phyloP scores from a whole-genome alignment of 768 basidiomycete genomes.

The Trametes punicea region DNA sequence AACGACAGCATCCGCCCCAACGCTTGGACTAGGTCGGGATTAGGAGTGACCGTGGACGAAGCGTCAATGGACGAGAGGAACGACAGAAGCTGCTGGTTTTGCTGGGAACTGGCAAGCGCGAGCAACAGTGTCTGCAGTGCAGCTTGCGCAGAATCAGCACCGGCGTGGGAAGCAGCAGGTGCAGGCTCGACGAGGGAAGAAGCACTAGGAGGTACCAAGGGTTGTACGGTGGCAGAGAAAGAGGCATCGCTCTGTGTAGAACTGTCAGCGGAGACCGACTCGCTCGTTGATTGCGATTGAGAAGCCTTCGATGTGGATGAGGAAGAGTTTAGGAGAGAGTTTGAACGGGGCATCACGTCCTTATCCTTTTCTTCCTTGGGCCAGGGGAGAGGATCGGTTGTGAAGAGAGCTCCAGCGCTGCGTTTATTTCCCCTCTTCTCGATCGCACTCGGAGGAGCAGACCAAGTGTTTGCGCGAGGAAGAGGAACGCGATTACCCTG shows the following conservation, averaged over 20 bases:
- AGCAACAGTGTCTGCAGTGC: conserved; percentile 18
- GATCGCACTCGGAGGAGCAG: neutral
- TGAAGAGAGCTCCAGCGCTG: conserved; percentile 2
- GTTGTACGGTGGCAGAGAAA: neutral
- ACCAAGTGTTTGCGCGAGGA: neutral
- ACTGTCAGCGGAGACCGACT: neutral
- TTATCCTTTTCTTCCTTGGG: neutral
- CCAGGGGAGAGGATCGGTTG: conserved; percentile 3
- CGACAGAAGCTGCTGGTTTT: conserved; percentile 25
- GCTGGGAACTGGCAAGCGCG: conserved; percentile 18
- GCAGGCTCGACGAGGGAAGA: neutral
- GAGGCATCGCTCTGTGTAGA: neutral
- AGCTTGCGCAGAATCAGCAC: neutral
- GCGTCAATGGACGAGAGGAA: conserved; percentile 32
- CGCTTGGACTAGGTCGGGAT: conserved; percentile 45
- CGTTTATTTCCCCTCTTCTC: conserved; percentile 8
- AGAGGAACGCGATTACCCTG: conserved; percentile 7
- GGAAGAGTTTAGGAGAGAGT: neutral
- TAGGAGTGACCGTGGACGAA: conserved; percentile 25
- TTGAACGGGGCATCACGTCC: neutral
- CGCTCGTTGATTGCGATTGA: neutral
- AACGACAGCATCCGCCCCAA: conserved; percentile 42
- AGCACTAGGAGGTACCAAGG: neutral
- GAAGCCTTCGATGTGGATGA: neutral
- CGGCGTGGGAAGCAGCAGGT: neutral